phyloP scores from a whole-genome alignment of 805 yeast genomes.

The Kurtzmaniella cleridarum region DNA sequence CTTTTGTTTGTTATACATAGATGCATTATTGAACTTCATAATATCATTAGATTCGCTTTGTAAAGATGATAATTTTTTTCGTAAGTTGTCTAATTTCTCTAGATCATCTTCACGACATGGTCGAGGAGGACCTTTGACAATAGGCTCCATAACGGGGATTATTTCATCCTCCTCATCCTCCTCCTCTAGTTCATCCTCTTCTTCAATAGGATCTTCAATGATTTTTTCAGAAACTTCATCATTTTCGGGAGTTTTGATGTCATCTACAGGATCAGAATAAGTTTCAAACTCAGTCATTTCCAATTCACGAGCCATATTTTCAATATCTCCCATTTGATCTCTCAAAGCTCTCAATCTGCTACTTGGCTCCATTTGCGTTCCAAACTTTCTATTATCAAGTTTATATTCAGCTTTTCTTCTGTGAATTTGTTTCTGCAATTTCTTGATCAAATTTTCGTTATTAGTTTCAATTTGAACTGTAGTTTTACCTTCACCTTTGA shows the following conservation, averaged over 20 bases:
- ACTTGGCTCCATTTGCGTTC: slow-evolving; percentile 66
- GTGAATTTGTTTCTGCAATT: slow-evolving; percentile 41
- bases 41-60: slow-evolving; percentile 76
- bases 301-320: slow-evolving; percentile 75
- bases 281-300: slow-evolving; percentile 77
- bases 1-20: slow-evolving; percentile 55
- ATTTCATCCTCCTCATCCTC: slow-evolving; percentile 11
- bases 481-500: slow-evolving; percentile 26
- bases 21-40: slow-evolving; percentile 60
- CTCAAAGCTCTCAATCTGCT: slow-evolving; percentile 68
- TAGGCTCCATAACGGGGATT: slow-evolving; percentile 12
- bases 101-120: slow-evolving; percentile 47
- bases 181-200: slow-evolving; percentile 11
- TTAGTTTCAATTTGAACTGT: slow-evolving; percentile 30
- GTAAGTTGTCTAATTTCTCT: slow-evolving; percentile 47
- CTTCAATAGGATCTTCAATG: slow-evolving; percentile 1
- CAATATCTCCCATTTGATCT: slow-evolving; percentile 80
- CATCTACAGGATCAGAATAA: slow-evolving; percentile 14
- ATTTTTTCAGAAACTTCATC: slow-evolving; percentile 5
- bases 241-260: slow-evolving; percentile 2
- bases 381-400: slow-evolving; percentile 41
- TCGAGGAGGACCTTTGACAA: slow-evolving; percentile 30
- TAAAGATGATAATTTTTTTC: slow-evolving; percentile 53
- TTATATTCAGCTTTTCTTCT: slow-evolving; percentile 43
- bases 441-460: slow-evolving; percentile 32